Percentiles rank a stretch among this genome's conserved stretches.
phyloP scores from a whole-genome alignment of 345 rosid species.

The Linum usitatissimum region DNA sequence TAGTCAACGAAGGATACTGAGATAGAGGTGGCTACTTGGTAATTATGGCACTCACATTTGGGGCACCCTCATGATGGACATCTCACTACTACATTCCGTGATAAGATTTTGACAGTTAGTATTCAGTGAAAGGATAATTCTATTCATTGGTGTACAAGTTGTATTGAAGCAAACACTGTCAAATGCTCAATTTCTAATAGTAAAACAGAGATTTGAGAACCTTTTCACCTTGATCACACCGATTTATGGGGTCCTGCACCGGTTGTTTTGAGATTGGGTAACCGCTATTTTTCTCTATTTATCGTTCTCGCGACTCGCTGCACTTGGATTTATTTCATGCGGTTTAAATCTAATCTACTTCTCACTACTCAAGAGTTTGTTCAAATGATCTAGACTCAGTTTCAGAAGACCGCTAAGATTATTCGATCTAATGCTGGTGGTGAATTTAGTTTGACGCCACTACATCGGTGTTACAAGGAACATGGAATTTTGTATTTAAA shows the following conservation, averaged over 20 bases:
- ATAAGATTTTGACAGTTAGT: background rate
- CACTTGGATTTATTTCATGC: background rate
- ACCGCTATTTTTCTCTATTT: background rate
- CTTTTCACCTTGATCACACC: background rate
- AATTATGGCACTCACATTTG: background rate
- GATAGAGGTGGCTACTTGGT: no score
- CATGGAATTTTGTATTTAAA: no score
- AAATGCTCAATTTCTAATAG: background rate
- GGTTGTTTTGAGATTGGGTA: background rate
- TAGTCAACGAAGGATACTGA: background rate
- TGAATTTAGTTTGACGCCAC: background rate
- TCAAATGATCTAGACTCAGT: background rate
- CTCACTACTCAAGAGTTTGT: background rate
- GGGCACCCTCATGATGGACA: background rate
- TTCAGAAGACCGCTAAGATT: background rate
- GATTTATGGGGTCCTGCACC: background rate
- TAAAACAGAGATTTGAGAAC: background rate
- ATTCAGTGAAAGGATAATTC: background rate
- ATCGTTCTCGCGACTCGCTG: background rate
- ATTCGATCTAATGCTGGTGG: background rate
- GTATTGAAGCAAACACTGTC: background rate
- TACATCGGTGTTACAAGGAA: background rate
- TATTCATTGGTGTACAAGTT: background rate
- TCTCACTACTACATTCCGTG: background rate
- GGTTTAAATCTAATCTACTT: background rate